Conservation (phyloP, 257 asterid genomes). For the Lavandula angustifolia region DNA sequence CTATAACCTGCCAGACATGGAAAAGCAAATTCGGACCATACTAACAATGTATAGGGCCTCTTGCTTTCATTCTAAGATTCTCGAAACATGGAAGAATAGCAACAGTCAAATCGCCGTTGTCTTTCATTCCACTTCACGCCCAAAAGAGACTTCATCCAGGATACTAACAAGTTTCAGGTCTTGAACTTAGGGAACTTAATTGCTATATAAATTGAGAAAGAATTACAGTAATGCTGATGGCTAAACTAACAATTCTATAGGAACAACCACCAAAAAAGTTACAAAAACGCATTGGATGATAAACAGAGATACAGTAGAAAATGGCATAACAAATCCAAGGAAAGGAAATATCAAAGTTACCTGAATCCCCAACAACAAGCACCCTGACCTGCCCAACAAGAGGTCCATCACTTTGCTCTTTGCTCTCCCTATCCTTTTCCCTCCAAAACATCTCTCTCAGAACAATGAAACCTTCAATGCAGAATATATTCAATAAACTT, state of each 20-base stretch:
- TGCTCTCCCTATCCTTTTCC: slow-evolving; percentile 42
- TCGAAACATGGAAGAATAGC: too few relatives aligned
- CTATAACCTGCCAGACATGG: too few relatives aligned
- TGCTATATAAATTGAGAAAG: background rate
- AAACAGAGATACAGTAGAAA: slow-evolving; percentile 1
- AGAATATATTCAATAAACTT: slow-evolving; percentile 1
- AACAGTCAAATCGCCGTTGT: too few relatives aligned
- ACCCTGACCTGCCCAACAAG: slow-evolving; percentile 96
- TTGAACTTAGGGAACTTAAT: background rate
- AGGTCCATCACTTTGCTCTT: slow-evolving; percentile 81
- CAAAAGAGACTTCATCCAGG: too few relatives aligned
- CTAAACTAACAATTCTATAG: slow-evolving; percentile 1
- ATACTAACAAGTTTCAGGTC: background rate
- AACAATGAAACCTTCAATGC: background rate
- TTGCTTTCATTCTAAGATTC: too few relatives aligned
- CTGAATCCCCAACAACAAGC: slow-evolving; percentile 91
- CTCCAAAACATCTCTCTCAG: background rate
- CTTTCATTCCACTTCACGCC: too few relatives aligned
- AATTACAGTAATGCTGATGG: background rate
- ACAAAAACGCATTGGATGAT: slow-evolving; percentile 6
- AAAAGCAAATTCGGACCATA: background rate
- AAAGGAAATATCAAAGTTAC: slow-evolving; percentile 38
- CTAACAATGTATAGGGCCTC: too few relatives aligned
- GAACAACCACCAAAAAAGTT: slow-evolving; percentile 1
- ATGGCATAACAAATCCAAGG: background rate